Evolutionary conservation across 2,329 filamentous ascomycete genomes (phyloP).

Genomic region (Emergomyces pasteurianus): DNA sequence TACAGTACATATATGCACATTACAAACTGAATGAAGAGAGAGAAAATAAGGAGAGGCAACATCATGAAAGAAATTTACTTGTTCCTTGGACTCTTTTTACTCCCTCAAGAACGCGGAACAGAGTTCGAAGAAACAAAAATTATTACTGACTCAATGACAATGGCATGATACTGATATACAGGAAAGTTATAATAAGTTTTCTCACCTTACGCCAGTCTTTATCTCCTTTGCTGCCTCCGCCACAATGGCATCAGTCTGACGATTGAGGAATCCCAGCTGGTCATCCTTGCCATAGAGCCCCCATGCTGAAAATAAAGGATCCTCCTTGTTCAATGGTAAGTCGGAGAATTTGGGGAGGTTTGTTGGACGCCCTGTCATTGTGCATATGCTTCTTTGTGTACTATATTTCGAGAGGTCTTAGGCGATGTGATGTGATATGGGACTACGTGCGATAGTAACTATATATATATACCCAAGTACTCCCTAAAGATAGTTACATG

Average conservation of each 20-base stretch:
- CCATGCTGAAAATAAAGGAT: slow-evolving; percentile 23
- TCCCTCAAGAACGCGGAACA: background rate
- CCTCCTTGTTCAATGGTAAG: slow-evolving; percentile 9
- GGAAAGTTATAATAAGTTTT: background rate
- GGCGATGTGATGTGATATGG: too few relatives aligned
- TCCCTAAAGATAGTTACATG: background rate
- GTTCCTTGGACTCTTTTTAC: background rate
- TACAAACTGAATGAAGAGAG: background rate
- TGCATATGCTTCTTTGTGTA: background rate
- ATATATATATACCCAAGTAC: background rate
- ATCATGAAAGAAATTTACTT: background rate
- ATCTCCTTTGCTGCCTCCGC: slow-evolving; percentile 43
- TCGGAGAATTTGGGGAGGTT: slow-evolving; percentile 9
- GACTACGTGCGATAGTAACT: background rate
- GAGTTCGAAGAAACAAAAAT: background rate
- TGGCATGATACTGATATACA: background rate
- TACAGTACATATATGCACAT: too few relatives aligned
- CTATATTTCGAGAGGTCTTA: background rate
- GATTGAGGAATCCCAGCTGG: slow-evolving; percentile 49
- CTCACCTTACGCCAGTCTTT: slow-evolving; percentile 38
- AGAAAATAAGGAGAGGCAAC: background rate
- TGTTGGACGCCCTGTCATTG: slow-evolving; percentile 7
- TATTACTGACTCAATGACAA: background rate
- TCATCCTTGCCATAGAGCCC: slow-evolving; percentile 45
- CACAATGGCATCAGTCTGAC: slow-evolving; percentile 45